These are phyloP conservation scores for Colletotrichum tropicicola DNA, from an alignment of 2,329 filamentous ascomycete species.

Conservation along the genomic window DNA sequence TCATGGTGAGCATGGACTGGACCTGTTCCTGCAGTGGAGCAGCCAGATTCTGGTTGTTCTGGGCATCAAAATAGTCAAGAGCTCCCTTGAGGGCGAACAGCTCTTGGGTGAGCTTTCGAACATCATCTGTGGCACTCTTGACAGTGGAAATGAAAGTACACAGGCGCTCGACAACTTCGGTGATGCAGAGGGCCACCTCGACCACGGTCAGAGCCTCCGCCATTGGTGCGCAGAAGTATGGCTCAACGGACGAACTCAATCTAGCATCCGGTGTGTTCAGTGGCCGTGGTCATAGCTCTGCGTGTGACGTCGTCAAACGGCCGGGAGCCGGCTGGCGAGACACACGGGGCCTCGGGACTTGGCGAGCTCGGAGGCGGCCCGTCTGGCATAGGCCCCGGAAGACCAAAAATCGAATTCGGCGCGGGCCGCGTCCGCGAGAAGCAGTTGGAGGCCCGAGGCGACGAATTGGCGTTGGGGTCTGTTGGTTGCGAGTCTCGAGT, in stretches of 20 bases:
- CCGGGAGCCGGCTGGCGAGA: no score
- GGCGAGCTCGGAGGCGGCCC: not conserved
- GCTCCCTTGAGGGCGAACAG: conserved; percentile 36
- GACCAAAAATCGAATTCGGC: no score
- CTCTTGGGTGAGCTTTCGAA: conserved; percentile 35
- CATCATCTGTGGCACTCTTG: conserved; percentile 36
- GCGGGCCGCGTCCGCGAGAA: no score
- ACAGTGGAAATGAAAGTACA: conserved; percentile 30
- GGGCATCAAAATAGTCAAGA: conserved; percentile 33
- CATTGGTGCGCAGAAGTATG: conserved; percentile 21
- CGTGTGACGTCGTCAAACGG: not conserved
- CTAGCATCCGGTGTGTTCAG: not conserved
- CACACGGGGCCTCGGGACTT: not conserved
- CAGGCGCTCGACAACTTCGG: conserved; percentile 32
- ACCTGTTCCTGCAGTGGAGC: conserved; percentile 12
- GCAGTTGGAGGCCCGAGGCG: no score
- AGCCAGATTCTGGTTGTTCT: not conserved
- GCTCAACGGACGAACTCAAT: not conserved
- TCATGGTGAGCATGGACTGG: conserved; percentile 33
- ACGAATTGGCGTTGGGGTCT: no score
- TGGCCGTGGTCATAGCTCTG: not conserved
- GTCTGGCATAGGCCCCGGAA: no score
- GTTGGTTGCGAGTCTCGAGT: no score
- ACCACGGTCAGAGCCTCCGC: conserved; percentile 32
- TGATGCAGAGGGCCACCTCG: conserved; percentile 32